Evolutionary conservation across 2,329 filamentous ascomycete genomes (phyloP).

Genomic region (Aspergillus nomiae): DNA sequence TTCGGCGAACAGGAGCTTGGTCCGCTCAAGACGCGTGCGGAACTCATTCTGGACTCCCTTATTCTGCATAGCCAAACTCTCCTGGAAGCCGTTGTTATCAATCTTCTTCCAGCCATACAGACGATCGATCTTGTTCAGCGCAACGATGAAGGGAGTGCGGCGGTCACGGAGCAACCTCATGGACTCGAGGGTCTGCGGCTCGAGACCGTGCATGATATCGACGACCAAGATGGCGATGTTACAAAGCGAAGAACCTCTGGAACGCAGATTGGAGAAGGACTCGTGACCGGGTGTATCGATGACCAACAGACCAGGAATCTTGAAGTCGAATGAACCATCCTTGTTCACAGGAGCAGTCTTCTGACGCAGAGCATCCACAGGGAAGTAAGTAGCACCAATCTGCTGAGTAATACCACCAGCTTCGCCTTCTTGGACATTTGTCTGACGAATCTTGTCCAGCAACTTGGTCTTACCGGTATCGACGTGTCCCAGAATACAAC

Average conservation of each 20-base stretch:
- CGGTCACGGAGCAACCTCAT: constrained; percentile 91
- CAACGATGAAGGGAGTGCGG: constrained; percentile 97
- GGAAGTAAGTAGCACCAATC: constrained; percentile 99
- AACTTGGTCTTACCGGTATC: constrained; percentile 99
- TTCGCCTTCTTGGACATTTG: constrained; percentile 98
- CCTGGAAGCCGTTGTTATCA: constrained; percentile 97
- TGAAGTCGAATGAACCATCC: constrained; percentile 90
- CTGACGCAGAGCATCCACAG: constrained; percentile 84
- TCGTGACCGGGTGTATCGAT: constrained; percentile 99
- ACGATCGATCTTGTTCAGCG: constrained; percentile 99
- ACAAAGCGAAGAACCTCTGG: constrained; percentile 94
- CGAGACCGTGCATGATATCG: constrained; percentile 99
- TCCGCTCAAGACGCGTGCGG: constrained; percentile 82
- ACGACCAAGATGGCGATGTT: constrained; percentile 99
- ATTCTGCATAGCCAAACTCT: constrained; percentile 85
- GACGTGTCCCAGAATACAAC: constrained; percentile 99
- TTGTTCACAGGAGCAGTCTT: constrained; percentile 94
- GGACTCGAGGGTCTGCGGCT: constrained; percentile 95
- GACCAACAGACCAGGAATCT: constrained; percentile 91
- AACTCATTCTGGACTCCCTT: constrained; percentile 95
- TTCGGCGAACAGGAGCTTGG: constrained; percentile 91
- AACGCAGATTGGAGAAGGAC: constrained; percentile 98
- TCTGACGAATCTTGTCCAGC: constrained; percentile 96
- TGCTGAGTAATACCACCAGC: constrained; percentile 99
- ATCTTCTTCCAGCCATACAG: constrained; percentile 99